Percentiles rank a stretch among this genome's conserved stretches.
Evolutionary conservation across 1,139 yeast genomes (phyloP).

Genomic region (Blastobotrys arbuscula): DNA sequence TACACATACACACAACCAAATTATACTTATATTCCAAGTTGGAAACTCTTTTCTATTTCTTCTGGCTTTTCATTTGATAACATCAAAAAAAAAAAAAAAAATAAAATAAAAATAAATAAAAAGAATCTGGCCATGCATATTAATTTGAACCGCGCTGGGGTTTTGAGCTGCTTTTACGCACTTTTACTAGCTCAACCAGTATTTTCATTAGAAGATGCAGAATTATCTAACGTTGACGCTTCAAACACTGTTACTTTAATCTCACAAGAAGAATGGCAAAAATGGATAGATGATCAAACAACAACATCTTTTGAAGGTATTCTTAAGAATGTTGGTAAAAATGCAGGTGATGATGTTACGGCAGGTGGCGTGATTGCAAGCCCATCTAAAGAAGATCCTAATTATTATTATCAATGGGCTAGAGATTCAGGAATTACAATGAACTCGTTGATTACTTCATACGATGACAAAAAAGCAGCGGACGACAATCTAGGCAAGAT

Average conservation of each 20-base stretch:
- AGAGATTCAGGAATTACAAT: slow-evolving; percentile 86
- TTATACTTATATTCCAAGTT: no score
- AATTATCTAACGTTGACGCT: neutral
- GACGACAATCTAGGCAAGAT: slow-evolving; percentile 32
- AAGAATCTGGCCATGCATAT: neutral
- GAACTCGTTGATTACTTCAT: slow-evolving; percentile 52
- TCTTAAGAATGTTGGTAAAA: slow-evolving; percentile 47
- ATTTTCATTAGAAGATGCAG: neutral
- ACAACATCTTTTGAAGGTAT: slow-evolving; percentile 40
- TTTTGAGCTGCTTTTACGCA: neutral
- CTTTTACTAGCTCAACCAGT: neutral
- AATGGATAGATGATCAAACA: slow-evolving; percentile 54
- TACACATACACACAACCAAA: no score
- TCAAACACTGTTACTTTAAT: slow-evolving; percentile 12
- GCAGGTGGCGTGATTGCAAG: slow-evolving; percentile 80
- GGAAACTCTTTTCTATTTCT: no score
- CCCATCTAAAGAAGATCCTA: slow-evolving; percentile 62
- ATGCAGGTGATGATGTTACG: slow-evolving; percentile 39
- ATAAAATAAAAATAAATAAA: no score
- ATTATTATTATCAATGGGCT: slow-evolving; percentile 86
- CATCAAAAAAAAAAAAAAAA: no score
- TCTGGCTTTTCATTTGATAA: neutral
- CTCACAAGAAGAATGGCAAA: slow-evolving; percentile 40
- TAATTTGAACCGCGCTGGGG: no score
- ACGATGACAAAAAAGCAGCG: slow-evolving; percentile 38